Evolutionary conservation across 1,139 yeast genomes (phyloP).

Genomic region (Sugiyamaella xylanicola): DNA sequence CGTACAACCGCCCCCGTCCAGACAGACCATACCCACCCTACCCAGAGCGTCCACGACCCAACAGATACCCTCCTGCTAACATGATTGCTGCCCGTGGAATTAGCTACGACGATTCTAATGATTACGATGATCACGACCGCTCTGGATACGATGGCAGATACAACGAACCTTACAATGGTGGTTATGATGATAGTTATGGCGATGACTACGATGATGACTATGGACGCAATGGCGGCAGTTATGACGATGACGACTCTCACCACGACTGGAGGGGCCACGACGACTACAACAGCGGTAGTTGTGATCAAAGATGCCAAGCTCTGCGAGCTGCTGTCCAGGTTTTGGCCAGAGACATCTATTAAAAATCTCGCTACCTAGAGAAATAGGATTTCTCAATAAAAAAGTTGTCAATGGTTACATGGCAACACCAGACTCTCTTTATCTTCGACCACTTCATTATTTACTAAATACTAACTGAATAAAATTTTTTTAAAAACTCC

Average conservation of each 20-base stretch:
- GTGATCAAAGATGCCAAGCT: neutral
- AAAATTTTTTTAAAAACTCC: no score
- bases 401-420: no score
- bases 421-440: no score
- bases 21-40: neutral
- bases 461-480: neutral
- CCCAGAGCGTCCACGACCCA: no score
- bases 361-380: no score
- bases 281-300: neutral
- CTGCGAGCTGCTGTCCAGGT: neutral
- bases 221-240: neutral
- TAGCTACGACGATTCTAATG: neutral
- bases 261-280: neutral
- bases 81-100: neutral
- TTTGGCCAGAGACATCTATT: neutral
- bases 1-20: neutral
- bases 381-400: no score
- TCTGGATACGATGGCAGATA: neutral
- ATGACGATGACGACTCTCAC: neutral
- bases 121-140: neutral
- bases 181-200: neutral
- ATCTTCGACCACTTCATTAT: neutral
- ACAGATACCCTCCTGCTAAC: neutral
- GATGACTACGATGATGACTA: constrained; percentile 1
- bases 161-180: neutral